phyloP scores from a whole-genome alignment of 768 basidiomycete species.

The Dioszegia aurantiaca region DNA sequence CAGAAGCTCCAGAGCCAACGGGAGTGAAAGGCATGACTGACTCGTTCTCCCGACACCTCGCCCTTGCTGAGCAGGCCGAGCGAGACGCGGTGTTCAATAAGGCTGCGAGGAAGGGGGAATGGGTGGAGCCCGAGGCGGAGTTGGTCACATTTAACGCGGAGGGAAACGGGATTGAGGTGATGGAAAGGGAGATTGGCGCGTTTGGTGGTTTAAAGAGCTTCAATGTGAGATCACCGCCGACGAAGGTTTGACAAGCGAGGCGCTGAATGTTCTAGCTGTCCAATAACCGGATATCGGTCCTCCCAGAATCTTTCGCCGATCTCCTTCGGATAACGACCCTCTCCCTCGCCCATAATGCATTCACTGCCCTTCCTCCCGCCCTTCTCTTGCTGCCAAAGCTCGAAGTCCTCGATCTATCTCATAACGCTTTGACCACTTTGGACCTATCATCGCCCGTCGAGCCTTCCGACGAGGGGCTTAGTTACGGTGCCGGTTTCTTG shows the following conservation, averaged over 20 bases:
- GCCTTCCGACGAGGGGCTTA: slow-evolving; percentile 40
- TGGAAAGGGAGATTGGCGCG: slow-evolving; percentile 46
- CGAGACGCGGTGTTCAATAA: slow-evolving; percentile 31
- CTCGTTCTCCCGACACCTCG: slow-evolving; percentile 13
- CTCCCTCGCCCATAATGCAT: slow-evolving; percentile 44
- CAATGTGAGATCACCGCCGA: slow-evolving; percentile 32
- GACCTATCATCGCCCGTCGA: slow-evolving; percentile 34
- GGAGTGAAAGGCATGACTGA: background rate
- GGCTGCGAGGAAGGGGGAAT: slow-evolving; percentile 22
- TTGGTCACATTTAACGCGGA: slow-evolving; percentile 32
- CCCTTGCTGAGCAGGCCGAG: slow-evolving; percentile 9
- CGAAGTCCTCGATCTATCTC: slow-evolving; percentile 41
- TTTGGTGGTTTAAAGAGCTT: slow-evolving; percentile 44
- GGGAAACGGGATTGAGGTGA: slow-evolving; percentile 27
- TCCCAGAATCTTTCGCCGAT: slow-evolving; percentile 46
- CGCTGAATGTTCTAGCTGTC: slow-evolving; percentile 22
- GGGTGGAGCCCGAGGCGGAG: slow-evolving; percentile 45
- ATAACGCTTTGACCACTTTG: slow-evolving; percentile 36
- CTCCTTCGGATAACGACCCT: slow-evolving; percentile 39
- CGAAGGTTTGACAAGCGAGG: background rate
- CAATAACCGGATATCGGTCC: slow-evolving; percentile 29
- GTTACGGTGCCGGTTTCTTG: slow-evolving; percentile 44
- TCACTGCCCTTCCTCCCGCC: slow-evolving; percentile 34
- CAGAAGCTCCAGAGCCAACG: background rate
- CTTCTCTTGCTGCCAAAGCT: slow-evolving; percentile 45